Evolutionary conservation across 202 grass and related monocot genomes (phyloP), one percentile per base, ranked within the genome.

Genomic region (Schoenoplectus tabernaemontani): DNA sequence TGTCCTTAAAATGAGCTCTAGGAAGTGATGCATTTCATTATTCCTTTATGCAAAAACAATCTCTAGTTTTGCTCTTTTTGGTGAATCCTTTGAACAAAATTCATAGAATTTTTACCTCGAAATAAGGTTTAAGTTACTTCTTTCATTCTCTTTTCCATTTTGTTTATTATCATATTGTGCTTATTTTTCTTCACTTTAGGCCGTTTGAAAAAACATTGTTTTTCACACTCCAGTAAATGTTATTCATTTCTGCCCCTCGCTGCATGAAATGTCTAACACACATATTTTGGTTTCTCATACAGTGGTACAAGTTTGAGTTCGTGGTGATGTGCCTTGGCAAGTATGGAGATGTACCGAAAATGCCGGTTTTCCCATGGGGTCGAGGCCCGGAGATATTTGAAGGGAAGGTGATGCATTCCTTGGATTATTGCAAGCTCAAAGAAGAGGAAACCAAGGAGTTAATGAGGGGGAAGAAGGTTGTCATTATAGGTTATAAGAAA

Each of bases 311-410:
- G 78, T 98, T 98, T 42, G 96, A 98, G 83, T 98, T 98, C 70
- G 83, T 98, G 43, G 95, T 97, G 82, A 90, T 97, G 95, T 94
- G 95, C 90, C 78, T 89, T 17, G 95, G 95, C 7, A 97, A 97
- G 81, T 97, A 97, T 61, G 95, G 95, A 30, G 95, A 97, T 80
- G 84, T 97, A 28, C 84, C 87, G 0, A 81, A 83, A 57, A 94
- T 89, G 84, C 95, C 95, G 60, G 68, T 26, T 71, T 94, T 97
- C 63, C 91, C 86, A 1, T 4, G 2, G 43, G 91, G 87, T 8
- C 88, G 74, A 66, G 95, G 95, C 7, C 87, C 89, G 33, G 89
- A 97, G 66, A 66, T 92, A 61, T 97, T 97, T 82, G 72, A 80
- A 37, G 95, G 95, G 43, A 4, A 80, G 82, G 91, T 98, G 17